Percentiles rank a stretch among this genome's conserved stretches.
Evolutionary conservation across 352 stramenopile genomes (phyloP).

Genomic region (Saprolegnia parasitica): DNA sequence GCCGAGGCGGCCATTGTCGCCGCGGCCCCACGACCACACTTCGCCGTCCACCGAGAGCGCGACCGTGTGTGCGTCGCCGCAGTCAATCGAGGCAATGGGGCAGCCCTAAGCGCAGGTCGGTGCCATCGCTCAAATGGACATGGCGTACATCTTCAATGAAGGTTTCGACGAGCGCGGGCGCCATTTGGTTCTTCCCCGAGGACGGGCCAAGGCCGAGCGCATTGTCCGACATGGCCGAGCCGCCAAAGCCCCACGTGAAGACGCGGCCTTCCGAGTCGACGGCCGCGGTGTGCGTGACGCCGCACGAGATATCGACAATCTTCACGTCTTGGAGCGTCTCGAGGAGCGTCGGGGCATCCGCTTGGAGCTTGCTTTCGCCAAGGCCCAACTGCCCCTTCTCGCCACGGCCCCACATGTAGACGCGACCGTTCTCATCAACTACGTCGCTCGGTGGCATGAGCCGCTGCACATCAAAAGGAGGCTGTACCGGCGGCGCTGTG

Average conservation of each 20-base stretch:
- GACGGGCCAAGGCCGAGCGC: conserved; percentile 68
- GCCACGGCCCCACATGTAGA: conserved; percentile 86
- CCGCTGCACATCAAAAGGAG: conserved; percentile 3
- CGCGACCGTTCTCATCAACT: conserved; percentile 64
- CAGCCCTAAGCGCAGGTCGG: conserved; percentile 39
- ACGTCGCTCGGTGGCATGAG: conserved; percentile 22
- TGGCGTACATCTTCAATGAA: conserved; percentile 52
- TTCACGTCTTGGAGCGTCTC: conserved; percentile 62
- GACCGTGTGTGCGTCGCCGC: conserved; percentile 86
- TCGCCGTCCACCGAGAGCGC: conserved; percentile 85
- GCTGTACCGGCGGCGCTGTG: conserved; percentile 74
- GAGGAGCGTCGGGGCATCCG: conserved; percentile 51
- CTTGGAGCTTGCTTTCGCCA: conserved; percentile 43
- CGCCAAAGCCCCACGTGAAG: conserved; percentile 89
- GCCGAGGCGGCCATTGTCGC: conserved; percentile 88
- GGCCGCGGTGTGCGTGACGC: conserved; percentile 81
- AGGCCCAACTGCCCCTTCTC: conserved; percentile 84
- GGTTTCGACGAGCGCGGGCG: conserved; percentile 57
- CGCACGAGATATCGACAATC: conserved; percentile 80
- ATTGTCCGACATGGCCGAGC: conserved; percentile 71
- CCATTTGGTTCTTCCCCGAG: conserved; percentile 66
- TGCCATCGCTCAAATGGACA: not conserved
- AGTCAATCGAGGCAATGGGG: conserved; percentile 65
- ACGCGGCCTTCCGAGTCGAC: conserved; percentile 82
- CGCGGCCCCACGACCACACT: conserved; percentile 88